Base-by-base conservation (phyloP, 768 basidiomycete species). In the Boletus coccyginus region DNA sequence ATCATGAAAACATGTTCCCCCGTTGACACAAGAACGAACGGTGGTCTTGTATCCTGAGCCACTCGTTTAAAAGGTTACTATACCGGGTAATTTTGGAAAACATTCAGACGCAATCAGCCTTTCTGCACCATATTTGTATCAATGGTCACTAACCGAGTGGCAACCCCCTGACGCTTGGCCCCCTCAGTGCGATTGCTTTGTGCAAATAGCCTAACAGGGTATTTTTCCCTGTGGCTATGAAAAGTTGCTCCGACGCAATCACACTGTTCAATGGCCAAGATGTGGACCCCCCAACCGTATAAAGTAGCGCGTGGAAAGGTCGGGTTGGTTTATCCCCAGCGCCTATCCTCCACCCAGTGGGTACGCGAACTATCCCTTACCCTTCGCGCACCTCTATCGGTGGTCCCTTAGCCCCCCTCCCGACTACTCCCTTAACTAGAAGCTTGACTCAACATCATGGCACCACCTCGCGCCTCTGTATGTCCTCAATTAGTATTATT, bases 161-260 rank as follows among this genome's bases (percentile, higher is more conserved):
- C 57, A 44, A 46, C 27, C 57, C 50, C 57, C 46, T 46, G 46
- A 21, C 2, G 61, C 63, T 65, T 63, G 43, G 61, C 35, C 58
- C 61, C 39, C 10, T 39, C 36, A 17, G 19, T 19, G 38, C 27
- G 63, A 70, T 63, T 65, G 66, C 62, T 58, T 33, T 33, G 46
- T 39, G 32, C 46, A 51, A 54, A 27, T 63, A 29, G 42, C 64
- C 57, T 57, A 51, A 66, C 51, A 21, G 46, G 58, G 59, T 59
- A 67, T 58, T 59, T 54, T 59, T 63, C 38, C 31, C 29, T 50
- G 61, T 64, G 66, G 65, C 63, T 56, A 32, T 61, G 58, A 59
- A 61, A 58, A 49, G 55, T 54, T 58, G 41, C 40, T 64, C 46
- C 50, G 46, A 69, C 52, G 59, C 70, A 71, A 70, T 71, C 69